Conservation (phyloP, 169 alveolate species). For the Eimeria tenella region DNA sequence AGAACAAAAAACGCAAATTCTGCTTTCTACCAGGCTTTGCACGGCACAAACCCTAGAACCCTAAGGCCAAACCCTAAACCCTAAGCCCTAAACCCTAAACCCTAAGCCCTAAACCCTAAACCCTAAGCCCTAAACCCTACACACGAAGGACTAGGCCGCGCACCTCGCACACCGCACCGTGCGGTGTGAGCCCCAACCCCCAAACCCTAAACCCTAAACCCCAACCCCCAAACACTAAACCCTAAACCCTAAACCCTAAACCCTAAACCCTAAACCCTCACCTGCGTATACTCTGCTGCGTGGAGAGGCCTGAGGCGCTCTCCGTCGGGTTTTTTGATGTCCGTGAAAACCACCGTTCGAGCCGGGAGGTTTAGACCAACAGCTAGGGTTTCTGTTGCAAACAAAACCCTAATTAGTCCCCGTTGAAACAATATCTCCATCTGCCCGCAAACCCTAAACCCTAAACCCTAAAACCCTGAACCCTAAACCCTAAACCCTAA, state of each 20-base stretch:
- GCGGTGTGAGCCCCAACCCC: too few species aligned
- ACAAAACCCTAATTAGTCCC: slow-evolving; percentile 96
- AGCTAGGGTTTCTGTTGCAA: slow-evolving; percentile 99
- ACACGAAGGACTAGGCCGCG: too few species aligned
- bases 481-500: neutral
- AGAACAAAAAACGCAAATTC: too few species aligned
- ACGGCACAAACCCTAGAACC: too few species aligned
- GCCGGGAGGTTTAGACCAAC: slow-evolving; percentile 99
- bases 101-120: too few species aligned
- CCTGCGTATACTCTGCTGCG: slow-evolving; percentile 98
- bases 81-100: too few species aligned
- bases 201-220: too few species aligned
- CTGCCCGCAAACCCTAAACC: slow-evolving; percentile 61
- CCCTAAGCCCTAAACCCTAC: too few species aligned
- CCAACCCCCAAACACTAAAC: neutral
- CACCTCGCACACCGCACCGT: too few species aligned
- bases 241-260: neutral
- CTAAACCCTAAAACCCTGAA: neutral
- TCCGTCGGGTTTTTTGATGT: slow-evolving; percentile 96
- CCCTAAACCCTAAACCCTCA: neutral
- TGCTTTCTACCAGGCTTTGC: too few species aligned
- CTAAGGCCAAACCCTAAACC: too few species aligned
- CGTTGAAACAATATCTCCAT: slow-evolving; percentile 97
- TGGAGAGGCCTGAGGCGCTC: slow-evolving; percentile 89
- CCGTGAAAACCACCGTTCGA: slow-evolving; percentile 93